Conservation (phyloP, 331 rosid genomes). For the Quercus lobata region DNA sequence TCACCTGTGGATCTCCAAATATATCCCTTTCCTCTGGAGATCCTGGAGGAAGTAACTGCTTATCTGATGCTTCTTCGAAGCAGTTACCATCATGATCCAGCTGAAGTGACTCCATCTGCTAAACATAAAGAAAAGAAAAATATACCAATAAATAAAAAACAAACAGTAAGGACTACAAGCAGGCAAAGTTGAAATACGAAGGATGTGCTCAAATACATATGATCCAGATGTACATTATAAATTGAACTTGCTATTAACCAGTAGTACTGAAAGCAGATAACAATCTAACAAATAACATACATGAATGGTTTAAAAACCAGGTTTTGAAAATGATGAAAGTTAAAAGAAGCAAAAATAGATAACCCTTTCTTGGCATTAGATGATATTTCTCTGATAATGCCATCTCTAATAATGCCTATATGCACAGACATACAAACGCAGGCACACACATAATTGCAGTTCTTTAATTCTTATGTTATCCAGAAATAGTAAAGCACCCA, state of each 20-base stretch:
- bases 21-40: constrained; percentile 40
- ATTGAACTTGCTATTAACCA: background rate
- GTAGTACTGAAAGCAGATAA: background rate
- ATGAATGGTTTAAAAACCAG: background rate
- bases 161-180: constrained; percentile 7
- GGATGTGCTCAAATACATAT: constrained; percentile 12
- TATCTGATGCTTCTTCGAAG: constrained; percentile 26
- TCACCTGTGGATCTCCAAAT: constrained; percentile 41
- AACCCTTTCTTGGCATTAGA: too few relatives aligned
- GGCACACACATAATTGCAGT: background rate
- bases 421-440: background rate
- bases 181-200: background rate
- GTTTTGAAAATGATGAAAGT: background rate
- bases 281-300: background rate
- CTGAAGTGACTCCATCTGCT: constrained; percentile 46
- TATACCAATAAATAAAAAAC: constrained; percentile 1
- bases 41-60: constrained; percentile 30
- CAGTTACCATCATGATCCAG: constrained; percentile 26
- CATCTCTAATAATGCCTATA: background rate
- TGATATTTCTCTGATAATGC: too few relatives aligned
- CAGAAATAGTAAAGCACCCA: background rate
- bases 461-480: background rate
- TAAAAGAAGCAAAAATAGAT: background rate
- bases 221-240: background rate
- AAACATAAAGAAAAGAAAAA: constrained; percentile 17